Conservation (phyloP, 495 filamentous ascomycete genomes). For the Penicillium maclennaniae region DNA sequence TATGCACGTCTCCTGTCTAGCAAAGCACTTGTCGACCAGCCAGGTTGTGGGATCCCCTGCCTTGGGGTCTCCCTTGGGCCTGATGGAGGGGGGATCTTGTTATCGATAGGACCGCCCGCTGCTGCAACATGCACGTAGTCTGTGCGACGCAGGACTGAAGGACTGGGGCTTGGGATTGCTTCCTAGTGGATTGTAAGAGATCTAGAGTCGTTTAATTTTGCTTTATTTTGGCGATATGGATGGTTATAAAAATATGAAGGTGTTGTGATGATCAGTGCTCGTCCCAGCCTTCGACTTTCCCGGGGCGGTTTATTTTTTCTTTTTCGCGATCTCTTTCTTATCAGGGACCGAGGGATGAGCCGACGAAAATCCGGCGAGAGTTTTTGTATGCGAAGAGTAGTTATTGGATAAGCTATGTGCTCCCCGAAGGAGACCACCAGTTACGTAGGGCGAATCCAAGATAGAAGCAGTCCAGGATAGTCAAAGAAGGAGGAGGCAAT, state of each 20-base stretch:
- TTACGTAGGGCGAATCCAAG: neutral
- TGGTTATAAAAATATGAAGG: neutral
- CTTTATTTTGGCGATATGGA: neutral
- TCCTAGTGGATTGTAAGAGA: neutral
- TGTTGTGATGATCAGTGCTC: conserved; percentile 4
- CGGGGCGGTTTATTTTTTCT: neutral
- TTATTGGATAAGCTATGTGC: neutral
- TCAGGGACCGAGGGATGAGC: neutral
- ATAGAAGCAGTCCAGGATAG: neutral
- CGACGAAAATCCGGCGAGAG: conserved; percentile 2
- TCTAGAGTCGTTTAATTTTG: neutral
- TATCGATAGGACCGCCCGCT: conserved; percentile 19
- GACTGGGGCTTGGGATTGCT: neutral
- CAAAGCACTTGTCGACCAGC: neutral
- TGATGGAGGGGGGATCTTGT: conserved; percentile 21
- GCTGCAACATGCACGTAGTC: conserved; percentile 15
- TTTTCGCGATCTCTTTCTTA: conserved; percentile 3
- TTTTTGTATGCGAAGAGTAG: neutral
- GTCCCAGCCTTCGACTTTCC: conserved; percentile 20
- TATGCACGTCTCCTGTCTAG: neutral
- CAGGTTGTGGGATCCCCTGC: conserved; percentile 5
- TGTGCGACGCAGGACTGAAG: conserved; percentile 6
- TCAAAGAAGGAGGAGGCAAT: neutral
- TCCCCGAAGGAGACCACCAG: neutral
- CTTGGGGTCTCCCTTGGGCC: conserved; percentile 7